phyloP scores from a whole-genome alignment of 805 yeast genomes.

The Saturnispora galanensis region DNA sequence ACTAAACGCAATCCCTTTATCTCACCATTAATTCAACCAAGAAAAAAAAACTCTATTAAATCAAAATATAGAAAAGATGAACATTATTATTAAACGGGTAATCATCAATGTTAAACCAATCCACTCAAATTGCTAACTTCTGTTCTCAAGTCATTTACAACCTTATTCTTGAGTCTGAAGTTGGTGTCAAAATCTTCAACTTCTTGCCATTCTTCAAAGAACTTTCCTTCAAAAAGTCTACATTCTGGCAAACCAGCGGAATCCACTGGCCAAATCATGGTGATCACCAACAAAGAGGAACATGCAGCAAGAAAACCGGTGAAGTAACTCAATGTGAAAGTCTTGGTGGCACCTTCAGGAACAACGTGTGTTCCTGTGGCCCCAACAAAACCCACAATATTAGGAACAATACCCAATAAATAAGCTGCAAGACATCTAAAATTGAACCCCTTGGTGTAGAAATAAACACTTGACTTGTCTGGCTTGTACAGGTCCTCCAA shows the following conservation, averaged over 20 bases:
- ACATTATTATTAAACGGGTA: background rate
- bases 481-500: constrained; percentile 12
- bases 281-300: constrained; percentile 42
- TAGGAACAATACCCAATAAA: constrained; percentile 12
- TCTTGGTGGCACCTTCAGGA: constrained; percentile 9
- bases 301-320: constrained; percentile 61
- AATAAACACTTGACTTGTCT: constrained; percentile 15
- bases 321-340: constrained; percentile 15
- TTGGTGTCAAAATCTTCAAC: constrained; percentile 50
- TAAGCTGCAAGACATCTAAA: constrained; percentile 19
- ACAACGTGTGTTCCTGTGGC: constrained; percentile 11
- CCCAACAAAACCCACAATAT: constrained; percentile 23
- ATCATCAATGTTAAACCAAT: background rate
- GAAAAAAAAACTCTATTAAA: too few species aligned
- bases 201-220: constrained; percentile 55
- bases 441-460: constrained; percentile 28
- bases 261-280: constrained; percentile 39
- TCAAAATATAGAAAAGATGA: background rate
- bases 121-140: background rate
- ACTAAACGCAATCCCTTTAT: too few species aligned
- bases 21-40: too few species aligned
- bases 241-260: constrained; percentile 31
- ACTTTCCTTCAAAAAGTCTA: constrained; percentile 39
- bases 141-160: background rate
- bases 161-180: constrained; percentile 7